Conservation (phyloP, 108 stramenopile species). For the Skeletonema marinoi region DNA sequence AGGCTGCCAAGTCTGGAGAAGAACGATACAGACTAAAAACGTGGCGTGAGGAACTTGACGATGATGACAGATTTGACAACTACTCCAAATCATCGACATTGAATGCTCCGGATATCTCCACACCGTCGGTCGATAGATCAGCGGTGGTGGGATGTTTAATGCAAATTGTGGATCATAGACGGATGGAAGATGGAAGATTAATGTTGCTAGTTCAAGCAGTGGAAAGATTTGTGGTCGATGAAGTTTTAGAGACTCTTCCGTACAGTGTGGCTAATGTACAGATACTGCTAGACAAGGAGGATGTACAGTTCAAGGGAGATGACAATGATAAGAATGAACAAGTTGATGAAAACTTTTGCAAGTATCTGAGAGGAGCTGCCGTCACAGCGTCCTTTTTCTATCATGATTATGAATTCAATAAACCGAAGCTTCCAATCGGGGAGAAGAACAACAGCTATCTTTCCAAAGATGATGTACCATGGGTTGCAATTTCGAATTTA, state of each 20-base stretch:
- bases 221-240: conserved; percentile 73
- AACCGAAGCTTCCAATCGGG: conserved; percentile 45
- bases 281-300: conserved; percentile 71
- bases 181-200: conserved; percentile 69
- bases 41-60: conserved; percentile 42
- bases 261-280: conserved; percentile 71
- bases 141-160: conserved; percentile 68
- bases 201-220: conserved; percentile 70
- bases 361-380: conserved; percentile 41
- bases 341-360: conserved; percentile 24
- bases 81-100: conserved; percentile 1
- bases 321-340: not conserved
- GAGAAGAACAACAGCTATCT: conserved; percentile 25
- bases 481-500: conserved; percentile 50
- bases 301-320: conserved; percentile 27
- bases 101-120: not conserved
- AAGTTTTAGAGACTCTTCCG: conserved; percentile 56
- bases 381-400: conserved; percentile 60
- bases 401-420: conserved; percentile 75
- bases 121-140: conserved; percentile 6
- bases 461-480: conserved; percentile 50
- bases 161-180: conserved; percentile 69
- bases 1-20: conserved; percentile 15
- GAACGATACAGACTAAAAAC: conserved; percentile 33
- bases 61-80: conserved; percentile 31